Conservation (phyloP, 177 flowering plant genomes). For the Vitis hybrid region DNA sequence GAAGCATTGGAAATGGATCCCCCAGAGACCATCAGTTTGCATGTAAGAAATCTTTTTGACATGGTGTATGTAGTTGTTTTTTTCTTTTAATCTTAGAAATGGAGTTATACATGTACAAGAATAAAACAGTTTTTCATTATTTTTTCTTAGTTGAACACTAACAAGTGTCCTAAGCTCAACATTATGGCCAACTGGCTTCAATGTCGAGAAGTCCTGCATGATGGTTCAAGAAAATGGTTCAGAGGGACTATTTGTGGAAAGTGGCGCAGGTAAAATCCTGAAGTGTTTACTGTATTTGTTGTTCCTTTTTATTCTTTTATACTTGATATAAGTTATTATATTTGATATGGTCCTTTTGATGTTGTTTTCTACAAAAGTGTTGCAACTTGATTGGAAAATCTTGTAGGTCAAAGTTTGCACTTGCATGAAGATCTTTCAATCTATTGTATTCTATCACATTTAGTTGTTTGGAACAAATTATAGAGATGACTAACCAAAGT, state of each 20-base stretch:
- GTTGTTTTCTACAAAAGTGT: no score
- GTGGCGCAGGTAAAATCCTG: constrained; percentile 8
- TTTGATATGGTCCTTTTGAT: no score
- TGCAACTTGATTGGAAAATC: no score
- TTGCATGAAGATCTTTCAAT: no score
- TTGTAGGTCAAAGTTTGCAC: no score
- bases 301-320: no score
- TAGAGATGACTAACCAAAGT: no score
- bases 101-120: neutral
- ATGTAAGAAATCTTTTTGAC: neutral
- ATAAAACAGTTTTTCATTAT: neutral
- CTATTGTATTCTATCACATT: no score
- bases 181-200: constrained; percentile 8
- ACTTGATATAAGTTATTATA: no score
- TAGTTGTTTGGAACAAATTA: no score
- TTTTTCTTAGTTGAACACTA: neutral
- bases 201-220: neutral
- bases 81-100: neutral
- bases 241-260: constrained; percentile 5
- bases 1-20: constrained; percentile 8
- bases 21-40: neutral
- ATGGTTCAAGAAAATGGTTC: neutral
- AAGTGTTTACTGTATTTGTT: no score
- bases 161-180: no score
- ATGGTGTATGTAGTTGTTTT: neutral